A percentile compares a stretch with the other conserved stretches of the same genome.
These are phyloP conservation scores for Myxozyma vanderwaltii DNA, from an alignment of 805 yeast species.

Conservation along the genomic window DNA sequence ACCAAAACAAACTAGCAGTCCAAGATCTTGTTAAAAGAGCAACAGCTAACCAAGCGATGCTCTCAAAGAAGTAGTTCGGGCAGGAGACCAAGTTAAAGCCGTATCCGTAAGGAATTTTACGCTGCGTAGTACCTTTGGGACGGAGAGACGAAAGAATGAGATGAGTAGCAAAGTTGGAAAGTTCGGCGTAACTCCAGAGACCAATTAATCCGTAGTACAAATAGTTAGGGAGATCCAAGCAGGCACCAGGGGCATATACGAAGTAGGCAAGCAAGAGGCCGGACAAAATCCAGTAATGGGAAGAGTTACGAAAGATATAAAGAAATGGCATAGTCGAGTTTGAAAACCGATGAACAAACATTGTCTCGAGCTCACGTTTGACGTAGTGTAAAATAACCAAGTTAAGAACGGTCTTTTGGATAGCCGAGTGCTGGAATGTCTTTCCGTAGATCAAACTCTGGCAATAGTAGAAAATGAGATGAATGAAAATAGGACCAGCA, in stretches of 20 bases:
- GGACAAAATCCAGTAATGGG: conserved; percentile 93
- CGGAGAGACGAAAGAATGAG: conserved; percentile 54
- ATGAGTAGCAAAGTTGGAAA: conserved; percentile 74
- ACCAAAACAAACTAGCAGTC: conserved; percentile 63
- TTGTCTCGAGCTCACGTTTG: conserved; percentile 87
- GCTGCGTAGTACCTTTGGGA: conserved; percentile 44
- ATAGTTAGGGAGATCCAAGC: conserved; percentile 5
- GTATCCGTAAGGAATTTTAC: conserved; percentile 79
- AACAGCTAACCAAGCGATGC: conserved; percentile 69
- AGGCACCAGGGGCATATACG: conserved; percentile 48
- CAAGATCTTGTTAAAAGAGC: conserved; percentile 67
- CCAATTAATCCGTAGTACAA: conserved; percentile 8
- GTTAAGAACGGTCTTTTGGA: conserved; percentile 55
- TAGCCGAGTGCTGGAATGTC: conserved; percentile 47
- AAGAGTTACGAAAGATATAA: conserved; percentile 83
- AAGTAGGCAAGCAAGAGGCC: conserved; percentile 62
- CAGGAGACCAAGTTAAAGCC: conserved; percentile 77
- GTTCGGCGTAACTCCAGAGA: conserved; percentile 54
- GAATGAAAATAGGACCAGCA: conserved; percentile 83
- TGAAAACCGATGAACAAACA: conserved; percentile 82
- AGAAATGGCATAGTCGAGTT: conserved; percentile 88
- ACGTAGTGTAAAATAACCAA: conserved; percentile 73
- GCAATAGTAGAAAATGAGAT: conserved; percentile 62
- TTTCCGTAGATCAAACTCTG: conserved; percentile 44
- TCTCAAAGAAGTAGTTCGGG: conserved; percentile 93